These are phyloP conservation scores for Dryas integrifolia DNA, from an alignment of 331 rosid genomes.

Conservation along the genomic window DNA sequence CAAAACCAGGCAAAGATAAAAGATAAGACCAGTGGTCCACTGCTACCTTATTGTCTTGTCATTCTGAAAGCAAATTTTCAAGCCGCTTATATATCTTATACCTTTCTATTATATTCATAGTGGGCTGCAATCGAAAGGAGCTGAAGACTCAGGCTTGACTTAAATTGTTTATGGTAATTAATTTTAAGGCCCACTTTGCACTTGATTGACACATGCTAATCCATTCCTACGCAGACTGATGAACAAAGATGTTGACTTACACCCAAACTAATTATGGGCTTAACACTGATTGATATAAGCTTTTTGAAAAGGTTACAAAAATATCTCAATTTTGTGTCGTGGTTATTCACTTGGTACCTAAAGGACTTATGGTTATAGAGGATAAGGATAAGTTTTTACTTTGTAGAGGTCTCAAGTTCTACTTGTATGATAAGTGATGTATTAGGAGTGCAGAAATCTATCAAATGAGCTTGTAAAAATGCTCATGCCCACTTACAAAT, in stretches of 20 bases:
- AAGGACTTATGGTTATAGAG: neutral
- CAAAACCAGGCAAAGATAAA: neutral
- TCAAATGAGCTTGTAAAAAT: neutral
- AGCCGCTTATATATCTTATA: neutral
- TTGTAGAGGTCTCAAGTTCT: neutral
- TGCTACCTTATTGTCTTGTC: neutral
- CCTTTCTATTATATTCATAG: neutral
- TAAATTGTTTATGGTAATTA: neutral
- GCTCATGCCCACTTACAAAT: neutral
- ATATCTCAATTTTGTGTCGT: neutral
- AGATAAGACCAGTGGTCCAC: neutral
- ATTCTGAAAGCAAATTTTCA: neutral
- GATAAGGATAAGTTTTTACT: no score
- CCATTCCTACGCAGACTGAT: neutral
- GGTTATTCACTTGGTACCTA: neutral
- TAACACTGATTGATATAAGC: neutral
- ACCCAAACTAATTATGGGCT: neutral
- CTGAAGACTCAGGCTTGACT: neutral
- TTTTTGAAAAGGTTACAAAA: neutral
- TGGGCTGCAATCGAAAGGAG: neutral
- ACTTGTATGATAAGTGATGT: neutral
- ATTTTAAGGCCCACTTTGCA: neutral
- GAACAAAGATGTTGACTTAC: neutral
- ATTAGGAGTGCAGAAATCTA: neutral
- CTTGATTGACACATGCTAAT: neutral